Evolutionary conservation across 352 stramenopile species (phyloP).

Genomic region (Thalassiosira mediterranea): DNA sequence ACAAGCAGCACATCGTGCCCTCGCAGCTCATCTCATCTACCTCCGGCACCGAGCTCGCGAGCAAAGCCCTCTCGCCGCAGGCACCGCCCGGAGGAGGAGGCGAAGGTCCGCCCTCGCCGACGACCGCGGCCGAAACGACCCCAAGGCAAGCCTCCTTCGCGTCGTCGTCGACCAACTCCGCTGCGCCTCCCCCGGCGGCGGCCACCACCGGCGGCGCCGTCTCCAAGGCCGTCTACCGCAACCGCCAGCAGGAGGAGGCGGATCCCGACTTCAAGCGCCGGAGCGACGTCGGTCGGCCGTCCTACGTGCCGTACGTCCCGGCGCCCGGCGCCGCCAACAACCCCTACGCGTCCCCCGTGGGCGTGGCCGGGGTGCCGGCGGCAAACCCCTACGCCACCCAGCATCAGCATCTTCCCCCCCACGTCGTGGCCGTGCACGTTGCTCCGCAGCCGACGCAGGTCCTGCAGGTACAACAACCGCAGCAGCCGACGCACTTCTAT

Average conservation of each 20-base stretch:
- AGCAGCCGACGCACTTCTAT: constrained; percentile 30
- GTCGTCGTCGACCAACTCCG: constrained; percentile 3
- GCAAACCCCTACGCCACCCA: constrained; percentile 29
- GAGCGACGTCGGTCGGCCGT: constrained; percentile 23
- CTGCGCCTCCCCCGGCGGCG: too few species aligned
- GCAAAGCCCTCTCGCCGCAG: too few species aligned
- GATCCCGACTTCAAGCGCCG: constrained; percentile 89
- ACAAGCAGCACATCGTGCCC: constrained; percentile 2
- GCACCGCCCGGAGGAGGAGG: too few species aligned
- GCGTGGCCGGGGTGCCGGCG: too few species aligned
- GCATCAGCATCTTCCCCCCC: constrained; percentile 5
- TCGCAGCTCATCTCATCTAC: constrained; percentile 23
- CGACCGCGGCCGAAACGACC: constrained; percentile 4
- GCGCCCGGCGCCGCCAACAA: too few species aligned
- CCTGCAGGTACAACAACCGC: too few species aligned
- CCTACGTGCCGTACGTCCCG: too few species aligned
- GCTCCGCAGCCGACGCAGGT: too few species aligned
- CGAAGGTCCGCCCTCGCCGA: too few species aligned
- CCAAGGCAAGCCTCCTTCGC: background rate
- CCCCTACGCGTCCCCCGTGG: background rate
- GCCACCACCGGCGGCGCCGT: constrained; percentile 48
- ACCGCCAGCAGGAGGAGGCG: constrained; percentile 92
- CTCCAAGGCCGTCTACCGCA: constrained; percentile 93
- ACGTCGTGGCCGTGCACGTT: constrained; percentile 11
- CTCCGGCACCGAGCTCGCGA: too few species aligned